Conservation (phyloP, 495 filamentous ascomycete species). For the Lepraria neglecta region DNA sequence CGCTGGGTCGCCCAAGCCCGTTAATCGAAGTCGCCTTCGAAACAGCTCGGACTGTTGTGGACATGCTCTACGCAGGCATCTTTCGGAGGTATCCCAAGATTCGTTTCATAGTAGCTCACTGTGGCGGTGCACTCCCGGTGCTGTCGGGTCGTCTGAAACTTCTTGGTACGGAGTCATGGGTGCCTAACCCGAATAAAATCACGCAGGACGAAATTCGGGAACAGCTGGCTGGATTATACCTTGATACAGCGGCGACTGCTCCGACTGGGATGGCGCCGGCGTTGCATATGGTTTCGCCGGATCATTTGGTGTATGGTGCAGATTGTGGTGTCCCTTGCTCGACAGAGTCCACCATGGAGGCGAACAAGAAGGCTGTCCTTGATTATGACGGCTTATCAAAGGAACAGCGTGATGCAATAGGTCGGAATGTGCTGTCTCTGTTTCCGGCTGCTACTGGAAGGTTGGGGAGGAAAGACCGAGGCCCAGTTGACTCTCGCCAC, state of each 20-base stretch:
- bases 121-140: conserved; percentile 11
- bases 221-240: conserved; percentile 1
- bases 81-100: conserved; percentile 3
- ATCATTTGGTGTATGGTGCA: conserved; percentile 14
- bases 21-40: conserved; percentile 9
- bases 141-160: conserved; percentile 15
- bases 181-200: conserved; percentile 13
- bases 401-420: conserved; percentile 9
- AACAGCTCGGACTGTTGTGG: conserved; percentile 10
- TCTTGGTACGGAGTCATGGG: conserved; percentile 15
- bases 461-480: conserved; percentile 2
- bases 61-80: conserved; percentile 8
- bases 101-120: conserved; percentile 7
- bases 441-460: conserved; percentile 7
- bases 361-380: conserved; percentile 11
- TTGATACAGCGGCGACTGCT: conserved; percentile 8
- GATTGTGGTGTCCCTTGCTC: conserved; percentile 18
- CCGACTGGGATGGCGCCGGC: conserved; percentile 12
- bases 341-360: conserved; percentile 13
- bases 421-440: conserved; percentile 7
- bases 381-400: background rate
- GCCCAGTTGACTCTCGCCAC: background rate
- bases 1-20: conserved; percentile 13
- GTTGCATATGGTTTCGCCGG: conserved; percentile 5
- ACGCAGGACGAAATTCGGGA: conserved; percentile 6